A percentile compares a stretch with the other conserved stretches of the same genome.
Evolutionary conservation across 2,329 filamentous ascomycete genomes (phyloP).

Genomic region (Tolypocladium nubicola): DNA sequence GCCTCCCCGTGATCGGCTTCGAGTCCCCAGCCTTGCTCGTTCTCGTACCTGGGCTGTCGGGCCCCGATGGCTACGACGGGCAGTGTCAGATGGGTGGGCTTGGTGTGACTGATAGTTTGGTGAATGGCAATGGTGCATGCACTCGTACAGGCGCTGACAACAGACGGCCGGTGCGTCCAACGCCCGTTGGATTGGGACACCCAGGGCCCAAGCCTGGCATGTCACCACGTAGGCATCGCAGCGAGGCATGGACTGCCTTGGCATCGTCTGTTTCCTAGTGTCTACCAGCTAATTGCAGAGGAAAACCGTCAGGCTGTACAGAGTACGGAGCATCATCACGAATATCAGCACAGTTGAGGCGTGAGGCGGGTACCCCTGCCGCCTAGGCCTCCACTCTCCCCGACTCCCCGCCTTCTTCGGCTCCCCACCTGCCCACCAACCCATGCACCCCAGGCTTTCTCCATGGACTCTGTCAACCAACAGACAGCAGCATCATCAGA

Average conservation of each 20-base stretch:
- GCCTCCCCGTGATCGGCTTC: too few relatives aligned
- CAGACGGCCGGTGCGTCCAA: not conserved
- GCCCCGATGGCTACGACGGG: not conserved
- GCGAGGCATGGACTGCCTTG: too few relatives aligned
- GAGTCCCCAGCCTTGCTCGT: too few relatives aligned
- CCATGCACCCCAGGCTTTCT: too few relatives aligned
- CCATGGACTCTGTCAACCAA: too few relatives aligned
- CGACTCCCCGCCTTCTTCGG: not conserved
- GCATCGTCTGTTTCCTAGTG: too few relatives aligned
- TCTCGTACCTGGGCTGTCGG: not conserved
- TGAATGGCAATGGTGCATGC: not conserved
- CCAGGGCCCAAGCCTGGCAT: not conserved
- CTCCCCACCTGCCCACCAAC: not conserved
- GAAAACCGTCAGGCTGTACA: too few relatives aligned
- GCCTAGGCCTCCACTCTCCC: not conserved
- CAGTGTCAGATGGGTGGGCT: not conserved
- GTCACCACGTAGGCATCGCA: too few relatives aligned
- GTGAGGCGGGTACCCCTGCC: not conserved
- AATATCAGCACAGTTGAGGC: too few relatives aligned
- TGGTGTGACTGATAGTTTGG: not conserved
- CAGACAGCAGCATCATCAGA: too few relatives aligned
- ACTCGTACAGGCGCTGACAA: not conserved
- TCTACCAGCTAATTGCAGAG: too few relatives aligned
- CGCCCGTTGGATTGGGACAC: not conserved
- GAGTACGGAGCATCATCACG: too few relatives aligned